Percentiles rank a stretch among this genome's conserved stretches.
These are phyloP conservation scores for Capillidium rhysosporum DNA, from an alignment of 371 early-diverging fungal genomes.

Conservation along the genomic window DNA sequence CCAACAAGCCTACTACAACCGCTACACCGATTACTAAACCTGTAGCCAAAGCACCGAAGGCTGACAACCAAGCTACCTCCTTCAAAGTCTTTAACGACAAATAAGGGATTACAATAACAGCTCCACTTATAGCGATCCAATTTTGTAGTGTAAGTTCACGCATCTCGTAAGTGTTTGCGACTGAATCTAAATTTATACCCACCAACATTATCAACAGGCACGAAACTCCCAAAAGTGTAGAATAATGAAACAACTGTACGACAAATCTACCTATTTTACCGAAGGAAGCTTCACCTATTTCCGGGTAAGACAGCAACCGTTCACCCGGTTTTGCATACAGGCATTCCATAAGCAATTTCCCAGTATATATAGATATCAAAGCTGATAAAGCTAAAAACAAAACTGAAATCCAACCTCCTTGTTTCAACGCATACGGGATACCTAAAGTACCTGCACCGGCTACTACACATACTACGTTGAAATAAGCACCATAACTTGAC, in stretches of 20 bases:
- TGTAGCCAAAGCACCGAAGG: slow-evolving; percentile 24
- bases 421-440: slow-evolving; percentile 54
- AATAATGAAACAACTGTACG: slow-evolving; percentile 39
- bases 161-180: neutral
- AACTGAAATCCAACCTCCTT: slow-evolving; percentile 71
- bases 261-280: slow-evolving; percentile 32
- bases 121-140: slow-evolving; percentile 25
- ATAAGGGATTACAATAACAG: slow-evolving; percentile 22
- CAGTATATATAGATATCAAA: slow-evolving; percentile 46
- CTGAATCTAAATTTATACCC: slow-evolving; percentile 19
- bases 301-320: slow-evolving; percentile 29
- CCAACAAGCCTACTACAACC: slow-evolving; percentile 18
- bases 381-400: slow-evolving; percentile 49
- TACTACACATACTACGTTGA: slow-evolving; percentile 53
- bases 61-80: slow-evolving; percentile 22
- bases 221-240: slow-evolving; percentile 48
- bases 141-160: neutral
- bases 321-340: slow-evolving; percentile 29
- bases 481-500: slow-evolving; percentile 10
- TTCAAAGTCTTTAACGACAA: slow-evolving; percentile 31
- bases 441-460: slow-evolving; percentile 74
- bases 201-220: slow-evolving; percentile 62
- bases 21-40: slow-evolving; percentile 15
- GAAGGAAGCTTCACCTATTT: slow-evolving; percentile 42
- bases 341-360: slow-evolving; percentile 44